These are phyloP conservation scores for Podaxis sp. DNA, from an alignment of 768 basidiomycete genomes.

Conservation along the genomic window DNA sequence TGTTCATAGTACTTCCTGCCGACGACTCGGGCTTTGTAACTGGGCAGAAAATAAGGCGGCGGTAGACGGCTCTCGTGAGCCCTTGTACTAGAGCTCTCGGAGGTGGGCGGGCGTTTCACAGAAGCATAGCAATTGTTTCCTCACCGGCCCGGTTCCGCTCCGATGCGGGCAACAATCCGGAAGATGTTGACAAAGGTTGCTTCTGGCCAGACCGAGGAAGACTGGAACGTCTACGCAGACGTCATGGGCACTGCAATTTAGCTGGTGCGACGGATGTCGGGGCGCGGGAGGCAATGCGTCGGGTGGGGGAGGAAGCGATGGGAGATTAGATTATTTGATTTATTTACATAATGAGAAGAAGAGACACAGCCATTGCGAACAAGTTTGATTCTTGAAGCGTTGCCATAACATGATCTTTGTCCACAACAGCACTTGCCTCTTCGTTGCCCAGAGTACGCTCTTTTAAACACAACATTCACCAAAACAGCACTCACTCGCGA, in stretches of 20 bases:
- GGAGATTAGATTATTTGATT: neutral
- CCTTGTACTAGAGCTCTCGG: neutral
- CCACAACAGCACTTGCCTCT: neutral
- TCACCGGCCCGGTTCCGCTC: neutral
- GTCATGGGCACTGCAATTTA: neutral
- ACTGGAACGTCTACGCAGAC: neutral
- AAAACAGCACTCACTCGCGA: neutral
- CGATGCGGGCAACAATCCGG: neutral
- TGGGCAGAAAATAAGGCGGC: too few species aligned
- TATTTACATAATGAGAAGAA: neutral
- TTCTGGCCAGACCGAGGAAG: too few species aligned
- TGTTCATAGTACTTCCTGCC: neutral
- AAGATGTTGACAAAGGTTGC: too few species aligned
- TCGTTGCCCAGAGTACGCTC: neutral
- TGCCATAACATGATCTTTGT: neutral
- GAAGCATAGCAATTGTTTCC: neutral
- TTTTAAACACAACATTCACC: neutral
- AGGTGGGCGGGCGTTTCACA: neutral
- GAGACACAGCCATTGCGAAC: neutral
- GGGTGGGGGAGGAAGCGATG: neutral
- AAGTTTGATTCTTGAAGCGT: neutral
- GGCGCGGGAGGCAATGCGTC: neutral
- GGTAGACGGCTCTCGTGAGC: too few species aligned
- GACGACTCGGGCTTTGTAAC: neutral
- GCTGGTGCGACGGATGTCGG: neutral